Base-by-base conservation (phyloP, 108 stramenopile species). In the Conticribra guillardii region DNA sequence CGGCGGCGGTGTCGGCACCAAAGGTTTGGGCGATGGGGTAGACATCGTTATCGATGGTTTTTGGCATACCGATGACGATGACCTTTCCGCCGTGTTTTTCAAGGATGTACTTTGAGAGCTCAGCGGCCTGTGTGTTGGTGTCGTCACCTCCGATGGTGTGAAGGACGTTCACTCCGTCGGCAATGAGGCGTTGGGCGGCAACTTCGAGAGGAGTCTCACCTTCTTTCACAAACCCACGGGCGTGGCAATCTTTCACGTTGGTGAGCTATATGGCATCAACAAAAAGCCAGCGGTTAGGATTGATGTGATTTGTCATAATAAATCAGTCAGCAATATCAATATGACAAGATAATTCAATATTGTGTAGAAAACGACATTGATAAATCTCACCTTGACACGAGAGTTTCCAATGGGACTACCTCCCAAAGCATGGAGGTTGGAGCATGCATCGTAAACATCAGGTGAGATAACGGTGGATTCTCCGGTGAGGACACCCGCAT, bases 91-190 rank as follows among this genome's bases (percentile, higher is more conserved):
- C 78, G 62, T 94, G 89, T 47, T 90, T 66, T 45, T 88, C 86
- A 37, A 93, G 80, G n/a, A 92, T 69, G 72, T 92, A 94, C 30
- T 89, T 85, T 32, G 92, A 89, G 15, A 96, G 84, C 24, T 84
- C 81, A 17, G 93, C 95, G 29, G 95, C 95, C 64, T 96, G 95
- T 15, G 95, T 96, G 76, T 93, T 96, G 64, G 95, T 96, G 54
- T 96, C 95, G 68, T 96, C 95, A 31, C 95, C 95, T 21, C 95
- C 95, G 67, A 96, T 94, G 34, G 95, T 96, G 81, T 96, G 95
- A 44, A 96, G 68, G 54, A 96, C 75, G 54, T 89, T 84, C 53
- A 92, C 79, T 29, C 90, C 63, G 68, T 92, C 91, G 51, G 80
- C 84, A 69, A 92, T 73, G 48, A 95, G 77, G 56, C 81, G 89